These are phyloP conservation scores for Syzygium aromaticum DNA, from an alignment of 345 rosid species.

Conservation along the genomic window DNA sequence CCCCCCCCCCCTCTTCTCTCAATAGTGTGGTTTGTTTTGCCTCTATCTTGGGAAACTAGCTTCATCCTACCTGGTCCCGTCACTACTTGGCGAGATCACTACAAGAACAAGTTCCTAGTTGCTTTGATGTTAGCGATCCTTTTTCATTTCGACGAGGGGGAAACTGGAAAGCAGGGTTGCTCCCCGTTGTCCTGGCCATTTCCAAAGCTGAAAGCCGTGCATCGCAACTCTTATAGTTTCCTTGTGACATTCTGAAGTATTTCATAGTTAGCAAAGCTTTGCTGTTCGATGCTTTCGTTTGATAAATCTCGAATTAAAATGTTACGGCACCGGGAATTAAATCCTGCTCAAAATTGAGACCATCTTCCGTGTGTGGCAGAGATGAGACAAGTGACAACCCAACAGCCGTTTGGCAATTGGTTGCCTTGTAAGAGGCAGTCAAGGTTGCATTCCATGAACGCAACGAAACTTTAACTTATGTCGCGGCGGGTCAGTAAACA, in stretches of 20 bases:
- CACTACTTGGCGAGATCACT: neutral
- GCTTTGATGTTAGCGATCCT: neutral
- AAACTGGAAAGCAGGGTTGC: neutral
- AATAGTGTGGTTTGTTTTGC: neutral
- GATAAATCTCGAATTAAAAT: neutral
- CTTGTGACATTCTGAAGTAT: neutral
- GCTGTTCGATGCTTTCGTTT: neutral
- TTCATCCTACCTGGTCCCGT: neutral
- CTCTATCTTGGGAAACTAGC: neutral
- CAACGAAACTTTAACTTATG: neutral
- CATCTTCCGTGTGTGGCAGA: neutral
- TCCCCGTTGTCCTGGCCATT: neutral
- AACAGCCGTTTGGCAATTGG: neutral
- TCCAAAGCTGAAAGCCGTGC: neutral
- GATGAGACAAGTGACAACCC: neutral
- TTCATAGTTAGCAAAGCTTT: neutral
- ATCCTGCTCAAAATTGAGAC: neutral
- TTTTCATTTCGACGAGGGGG: neutral
- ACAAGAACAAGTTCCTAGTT: neutral
- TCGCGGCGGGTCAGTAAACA: neutral
- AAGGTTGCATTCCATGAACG: neutral
- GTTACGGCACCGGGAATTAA: too few relatives aligned
- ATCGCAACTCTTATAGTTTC: neutral
- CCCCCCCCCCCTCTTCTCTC: neutral
- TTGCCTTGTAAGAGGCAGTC: neutral